Evolutionary conservation across 2,329 filamentous ascomycete species (phyloP), one percentile per base, ranked within the genome.

Genomic region (Coleophoma cylindrospora): DNA sequence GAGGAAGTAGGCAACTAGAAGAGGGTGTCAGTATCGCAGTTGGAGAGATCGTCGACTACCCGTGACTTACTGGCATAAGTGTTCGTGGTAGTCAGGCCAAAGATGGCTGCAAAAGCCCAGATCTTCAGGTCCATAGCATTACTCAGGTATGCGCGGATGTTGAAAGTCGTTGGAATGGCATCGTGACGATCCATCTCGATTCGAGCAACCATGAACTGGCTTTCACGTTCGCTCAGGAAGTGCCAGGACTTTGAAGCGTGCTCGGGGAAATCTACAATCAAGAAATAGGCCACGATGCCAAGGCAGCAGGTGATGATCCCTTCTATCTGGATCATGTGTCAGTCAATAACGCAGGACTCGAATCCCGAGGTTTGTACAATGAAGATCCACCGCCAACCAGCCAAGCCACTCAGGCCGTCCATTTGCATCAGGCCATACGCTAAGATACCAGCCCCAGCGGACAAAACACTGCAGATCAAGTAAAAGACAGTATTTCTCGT

Each of bases 401-500:
- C 19, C 36, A 43, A 3, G 21, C 34, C 34, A 15, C 38, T 56
- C 2, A 63, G 49, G 11, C 68, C 69, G 14, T 67, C 50, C 68
- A 73, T 63, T 32, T 66, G 70, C 71, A 68, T 71, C 58, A 84
- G 71, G 5, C 86, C 86, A 48, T 81, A 89, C 12, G 86, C 83
- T 2, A 90, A 72, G 43, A 90, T 83, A 49, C 86, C 84, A 0
- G 82, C 73, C 57, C 85, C 84, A 2, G 81, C 86, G 0, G 81
- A 77, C 1, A 85, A 82, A 6, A 86, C 72, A 54, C 78, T 84
- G 36, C 85, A 84, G 5, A 88, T 72, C 14, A 89, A 74, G 63
- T 87, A 89, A 60, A 89, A 89, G 21, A 77, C 65, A 0, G 83
- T 81, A 61, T 86, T 87, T 45, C 86, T 74, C 64, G 84, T 85